These are phyloP conservation scores for Aspergillus nanangensis DNA, from an alignment of 495 filamentous ascomycete species.

Conservation along the genomic window DNA sequence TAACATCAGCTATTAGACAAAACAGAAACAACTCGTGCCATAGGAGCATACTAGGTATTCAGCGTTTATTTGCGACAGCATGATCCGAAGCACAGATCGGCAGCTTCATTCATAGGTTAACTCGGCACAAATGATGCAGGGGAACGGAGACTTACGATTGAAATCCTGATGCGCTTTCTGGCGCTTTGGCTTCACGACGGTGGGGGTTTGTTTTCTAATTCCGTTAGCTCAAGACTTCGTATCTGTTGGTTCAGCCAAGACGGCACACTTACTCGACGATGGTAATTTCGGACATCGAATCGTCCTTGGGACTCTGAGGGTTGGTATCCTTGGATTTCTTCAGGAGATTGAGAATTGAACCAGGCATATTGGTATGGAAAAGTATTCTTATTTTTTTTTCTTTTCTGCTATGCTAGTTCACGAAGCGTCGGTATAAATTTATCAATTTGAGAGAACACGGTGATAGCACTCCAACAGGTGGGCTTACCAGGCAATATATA, in stretches of 20 bases:
- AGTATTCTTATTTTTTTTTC: neutral
- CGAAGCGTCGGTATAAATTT: neutral
- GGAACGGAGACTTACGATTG: slow-evolving; percentile 3
- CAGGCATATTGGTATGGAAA: neutral
- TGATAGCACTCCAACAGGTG: no score
- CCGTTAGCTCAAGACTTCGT: neutral
- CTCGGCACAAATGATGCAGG: neutral
- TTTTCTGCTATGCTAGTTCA: neutral
- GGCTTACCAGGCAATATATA: no score
- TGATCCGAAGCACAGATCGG: slow-evolving; percentile 8
- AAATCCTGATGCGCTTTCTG: neutral
- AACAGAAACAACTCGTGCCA: no score
- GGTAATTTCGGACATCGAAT: slow-evolving; percentile 1
- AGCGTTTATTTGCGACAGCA: slow-evolving; percentile 7
- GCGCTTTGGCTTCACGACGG: neutral
- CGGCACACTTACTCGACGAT: slow-evolving; percentile 1
- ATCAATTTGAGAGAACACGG: no score
- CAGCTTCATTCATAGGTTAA: neutral
- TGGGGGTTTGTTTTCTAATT: neutral
- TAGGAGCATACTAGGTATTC: neutral
- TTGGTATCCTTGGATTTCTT: neutral
- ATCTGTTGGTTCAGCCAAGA: neutral
- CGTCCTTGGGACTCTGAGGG: neutral
- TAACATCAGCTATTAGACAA: no score
- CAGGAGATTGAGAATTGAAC: neutral